Evolutionary conservation across 345 rosid genomes (phyloP).

Genomic region (Moricandia moricandioides): DNA sequence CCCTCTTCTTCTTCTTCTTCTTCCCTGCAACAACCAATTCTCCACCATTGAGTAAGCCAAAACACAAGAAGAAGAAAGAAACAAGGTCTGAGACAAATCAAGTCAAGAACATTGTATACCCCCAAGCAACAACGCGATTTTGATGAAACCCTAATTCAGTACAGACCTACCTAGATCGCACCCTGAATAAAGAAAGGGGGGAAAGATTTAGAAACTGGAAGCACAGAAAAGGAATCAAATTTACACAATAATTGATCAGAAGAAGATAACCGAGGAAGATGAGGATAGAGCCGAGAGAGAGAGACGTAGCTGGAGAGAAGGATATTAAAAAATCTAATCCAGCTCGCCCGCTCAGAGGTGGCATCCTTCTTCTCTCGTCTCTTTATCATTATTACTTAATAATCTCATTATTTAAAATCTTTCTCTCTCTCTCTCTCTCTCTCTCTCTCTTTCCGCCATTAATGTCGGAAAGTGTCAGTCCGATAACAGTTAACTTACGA

Average conservation of each 20-base stretch:
- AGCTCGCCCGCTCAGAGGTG: slow-evolving; percentile 30
- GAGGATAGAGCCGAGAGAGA: not conserved
- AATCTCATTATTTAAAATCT: slow-evolving; percentile 9
- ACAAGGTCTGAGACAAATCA: too few species aligned
- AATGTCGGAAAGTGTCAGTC: slow-evolving; percentile 44
- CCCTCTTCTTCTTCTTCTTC: not conserved
- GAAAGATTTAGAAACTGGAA: not conserved
- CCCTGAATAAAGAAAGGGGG: not conserved
- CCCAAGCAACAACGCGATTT: slow-evolving; percentile 20
- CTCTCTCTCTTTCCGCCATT: slow-evolving; percentile 39
- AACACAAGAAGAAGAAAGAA: too few species aligned
- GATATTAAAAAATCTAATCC: slow-evolving; percentile 16
- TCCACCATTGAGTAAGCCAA: too few species aligned
- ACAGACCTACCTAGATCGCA: slow-evolving; percentile 32
- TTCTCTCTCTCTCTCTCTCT: not conserved
- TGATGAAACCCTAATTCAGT: slow-evolving; percentile 17
- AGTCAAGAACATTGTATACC: not conserved
- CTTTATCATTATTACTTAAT: slow-evolving; percentile 31
- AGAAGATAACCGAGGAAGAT: not conserved
- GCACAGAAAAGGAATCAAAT: slow-evolving; percentile 1
- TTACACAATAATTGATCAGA: not conserved
- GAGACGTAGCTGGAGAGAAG: slow-evolving; percentile 21
- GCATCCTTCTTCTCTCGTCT: slow-evolving; percentile 26
- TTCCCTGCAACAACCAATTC: too few species aligned
- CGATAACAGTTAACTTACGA: not conserved